Base-by-base conservation (phyloP, 305 asterid species). In the Fraxinus latifolia region DNA sequence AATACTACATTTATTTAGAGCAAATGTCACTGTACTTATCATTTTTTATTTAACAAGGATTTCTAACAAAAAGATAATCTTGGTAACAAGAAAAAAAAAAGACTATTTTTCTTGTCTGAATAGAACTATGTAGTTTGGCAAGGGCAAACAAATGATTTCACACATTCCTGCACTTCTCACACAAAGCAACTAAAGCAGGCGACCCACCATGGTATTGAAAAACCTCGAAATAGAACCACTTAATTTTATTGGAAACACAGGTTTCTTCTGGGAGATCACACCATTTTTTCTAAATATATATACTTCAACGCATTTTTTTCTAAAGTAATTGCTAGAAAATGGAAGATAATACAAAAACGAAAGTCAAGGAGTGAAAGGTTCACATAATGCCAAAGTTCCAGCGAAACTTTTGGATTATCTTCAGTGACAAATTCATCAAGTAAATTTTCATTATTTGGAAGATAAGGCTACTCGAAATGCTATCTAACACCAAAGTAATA, bases 401-500 rank as follows among this genome's bases (percentile, higher is more conserved):
- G 76, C 4, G 2, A 14, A 71, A 71, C 23, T 71, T 33, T 33
- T 72, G 27, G 21, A 33, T 33, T 72, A 65, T 15, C 47, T 77
- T 74, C 72, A 62, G 76, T 15, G 82, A 50, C 29, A 19, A 74
- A 50, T 36, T 79, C 79, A 74, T 58, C 47, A 21, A 5, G 79
- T 71, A 81, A 55, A 29, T 75, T 27, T 78, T 55, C 39, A 78
- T 62, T 50, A 34, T 78, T 68, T 15, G 71, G 76, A 74, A 79
- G 23, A 47, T 36, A 31, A 62, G 77, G 31, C 83, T 53, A 58
- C 77, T 73, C n/a, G 76, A 47, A 62, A 74, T 50, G 85, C 68
- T 33, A 53, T 25, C 50, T 34, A 50, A 27, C 2, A 55, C 39
- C 65, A 3, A 80, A 67, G 68, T 27, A 78, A 77, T 23, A 21